Conservation (phyloP, 257 asterid genomes). For the Phtheirospermum japonicum region DNA sequence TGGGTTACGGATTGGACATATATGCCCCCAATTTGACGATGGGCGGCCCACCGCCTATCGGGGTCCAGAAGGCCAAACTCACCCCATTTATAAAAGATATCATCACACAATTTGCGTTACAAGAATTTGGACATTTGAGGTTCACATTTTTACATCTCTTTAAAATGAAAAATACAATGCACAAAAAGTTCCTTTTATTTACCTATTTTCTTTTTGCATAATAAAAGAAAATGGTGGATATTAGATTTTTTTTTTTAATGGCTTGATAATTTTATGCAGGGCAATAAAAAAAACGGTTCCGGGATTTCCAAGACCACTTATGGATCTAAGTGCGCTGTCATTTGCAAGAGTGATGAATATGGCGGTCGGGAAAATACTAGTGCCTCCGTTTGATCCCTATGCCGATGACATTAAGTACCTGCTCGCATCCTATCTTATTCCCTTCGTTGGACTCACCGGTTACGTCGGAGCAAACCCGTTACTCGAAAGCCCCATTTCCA, state of each 20-base stretch:
- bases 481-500: conserved; percentile 51
- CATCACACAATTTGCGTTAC: conserved; percentile 70
- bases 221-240: too few species aligned
- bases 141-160: conserved; percentile 9
- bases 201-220: background rate
- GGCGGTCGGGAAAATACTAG: conserved; percentile 47
- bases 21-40: conserved; percentile 48
- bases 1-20: conserved; percentile 61
- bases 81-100: conserved; percentile 48
- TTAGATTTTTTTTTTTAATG: too few species aligned
- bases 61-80: conserved; percentile 47
- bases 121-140: conserved; percentile 93
- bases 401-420: conserved; percentile 72
- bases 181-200: conserved; percentile 30
- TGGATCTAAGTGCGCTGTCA: conserved; percentile 49
- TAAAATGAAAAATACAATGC: too few species aligned
- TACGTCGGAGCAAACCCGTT: conserved; percentile 83
- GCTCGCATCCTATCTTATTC: conserved; percentile 72
- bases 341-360: conserved; percentile 61
- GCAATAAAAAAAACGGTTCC: conserved; percentile 60
- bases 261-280: too few species aligned
- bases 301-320: conserved; percentile 76
- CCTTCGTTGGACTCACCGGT: conserved; percentile 90
- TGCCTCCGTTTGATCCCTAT: conserved; percentile 81
- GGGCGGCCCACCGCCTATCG: conserved; percentile 70